Evolutionary conservation across 805 yeast genomes (phyloP).

Genomic region (Saccharomycopsis babjevae): DNA sequence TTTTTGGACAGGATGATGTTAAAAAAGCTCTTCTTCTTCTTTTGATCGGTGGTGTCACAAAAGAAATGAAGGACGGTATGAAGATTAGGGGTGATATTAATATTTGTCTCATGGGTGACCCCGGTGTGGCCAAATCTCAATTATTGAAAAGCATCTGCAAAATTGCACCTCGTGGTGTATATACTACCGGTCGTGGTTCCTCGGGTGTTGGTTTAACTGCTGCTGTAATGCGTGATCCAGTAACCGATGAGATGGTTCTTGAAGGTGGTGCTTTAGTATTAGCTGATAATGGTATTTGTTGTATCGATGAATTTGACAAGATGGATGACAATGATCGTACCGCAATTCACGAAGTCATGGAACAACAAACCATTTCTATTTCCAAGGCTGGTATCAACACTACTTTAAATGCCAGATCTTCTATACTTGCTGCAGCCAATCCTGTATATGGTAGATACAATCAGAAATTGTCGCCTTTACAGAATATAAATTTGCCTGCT

Average conservation of each 20-base stretch:
- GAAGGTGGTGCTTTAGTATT: slow-evolving; percentile 97
- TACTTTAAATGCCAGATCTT: slow-evolving; percentile 88
- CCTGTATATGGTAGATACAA: slow-evolving; percentile 94
- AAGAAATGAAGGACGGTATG: slow-evolving; percentile 93
- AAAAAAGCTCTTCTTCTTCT: slow-evolving; percentile 80
- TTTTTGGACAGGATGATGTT: slow-evolving; percentile 87
- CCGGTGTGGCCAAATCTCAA: slow-evolving; percentile 99
- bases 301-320: slow-evolving; percentile 97
- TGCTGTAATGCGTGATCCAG: slow-evolving; percentile 97
- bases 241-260: slow-evolving; percentile 96
- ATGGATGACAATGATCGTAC: slow-evolving; percentile 97
- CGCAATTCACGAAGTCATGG: slow-evolving; percentile 99
- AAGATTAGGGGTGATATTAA: slow-evolving; percentile 95
- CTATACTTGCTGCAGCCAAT: slow-evolving; percentile 97
- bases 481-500: slow-evolving; percentile 93
- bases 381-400: slow-evolving; percentile 98
- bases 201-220: slow-evolving; percentile 99
- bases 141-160: slow-evolving; percentile 81
- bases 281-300: slow-evolving; percentile 96
- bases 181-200: slow-evolving; percentile 97
- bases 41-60: slow-evolving; percentile 91
- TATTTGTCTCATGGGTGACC: slow-evolving; percentile 95
- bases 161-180: slow-evolving; percentile 92
- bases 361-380: slow-evolving; percentile 94
- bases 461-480: slow-evolving; percentile 81